phyloP scores from a whole-genome alignment of 73 alveolate genomes.

The Paramecium caudatum region DNA sequence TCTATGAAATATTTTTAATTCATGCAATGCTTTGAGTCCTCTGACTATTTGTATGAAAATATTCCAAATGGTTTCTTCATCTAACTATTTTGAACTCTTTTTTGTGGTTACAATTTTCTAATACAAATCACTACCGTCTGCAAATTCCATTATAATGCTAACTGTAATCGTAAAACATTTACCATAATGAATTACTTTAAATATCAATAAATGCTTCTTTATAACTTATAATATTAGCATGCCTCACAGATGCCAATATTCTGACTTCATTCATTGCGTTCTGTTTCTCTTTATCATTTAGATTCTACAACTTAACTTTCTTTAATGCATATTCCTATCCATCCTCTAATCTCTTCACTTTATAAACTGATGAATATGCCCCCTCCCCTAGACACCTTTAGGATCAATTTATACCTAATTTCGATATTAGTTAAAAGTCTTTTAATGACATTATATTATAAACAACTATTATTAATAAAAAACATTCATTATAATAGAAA shows the following conservation, averaged over 20 bases:
- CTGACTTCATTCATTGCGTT: constrained; percentile 93
- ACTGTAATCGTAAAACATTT: constrained; percentile 35
- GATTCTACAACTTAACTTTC: constrained; percentile 82
- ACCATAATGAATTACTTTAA: constrained; percentile 81
- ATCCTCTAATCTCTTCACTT: constrained; percentile 82
- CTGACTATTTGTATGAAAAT: constrained; percentile 80
- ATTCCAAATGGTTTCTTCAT: constrained; percentile 87
- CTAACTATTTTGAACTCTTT: constrained; percentile 70
- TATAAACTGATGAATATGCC: constrained; percentile 87
- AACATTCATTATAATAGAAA: too few species aligned
- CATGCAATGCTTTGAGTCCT: constrained; percentile 84
- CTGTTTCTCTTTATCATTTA: constrained; percentile 87
- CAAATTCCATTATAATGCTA: constrained; percentile 93
- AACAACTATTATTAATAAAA: too few species aligned
- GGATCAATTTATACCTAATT: constrained; percentile 73
- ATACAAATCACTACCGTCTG: constrained; percentile 88
- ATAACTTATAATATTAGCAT: constrained; percentile 84
- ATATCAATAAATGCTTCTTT: constrained; percentile 88
- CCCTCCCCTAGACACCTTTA: constrained; percentile 87
- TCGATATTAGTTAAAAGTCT: constrained; percentile 76
- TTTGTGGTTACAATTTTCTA: constrained; percentile 78
- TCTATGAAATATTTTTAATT: constrained; percentile 79
- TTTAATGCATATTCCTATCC: constrained; percentile 82
- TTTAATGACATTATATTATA: constrained; percentile 74
- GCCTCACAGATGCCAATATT: constrained; percentile 86